Base-by-base conservation (phyloP, 1,139 yeast species). In the Blastobotrys capitulatus region DNA sequence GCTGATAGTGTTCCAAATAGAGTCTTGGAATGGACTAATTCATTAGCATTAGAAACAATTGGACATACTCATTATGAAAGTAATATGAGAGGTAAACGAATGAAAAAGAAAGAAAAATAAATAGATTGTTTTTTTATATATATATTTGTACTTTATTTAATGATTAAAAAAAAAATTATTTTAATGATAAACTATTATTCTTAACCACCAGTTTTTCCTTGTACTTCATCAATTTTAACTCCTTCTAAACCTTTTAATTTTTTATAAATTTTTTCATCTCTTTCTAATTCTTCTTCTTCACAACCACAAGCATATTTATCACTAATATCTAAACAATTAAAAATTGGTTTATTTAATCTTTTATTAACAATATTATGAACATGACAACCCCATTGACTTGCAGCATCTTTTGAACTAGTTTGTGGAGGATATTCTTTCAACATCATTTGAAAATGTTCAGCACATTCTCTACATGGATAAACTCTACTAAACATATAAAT, bases 261-360 rank as follows among this genome's bases (percentile, higher is more conserved):
- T 18, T 34, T 35, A 13, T 39, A 26, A 6, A 19, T 16, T 12
- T 27, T 39, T 19, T 61, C 59, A 3, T 47, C 52, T 25, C 60
- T 69, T 36, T 54, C 69, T 44, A 65, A 79, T 13, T 61, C 69
- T 48, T 73, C 80, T 53, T 80, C 86, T 2, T 94, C 96, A 69
- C 98, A 92, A 0, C 98, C 98, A 72, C 98, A 92, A 60, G 89
- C 95, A 67, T 92, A 92, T 66, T 87, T 94, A 60, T 87, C 96
- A 53, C 87, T 73, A 49, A 92, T 83, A 10, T 78, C 81, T 2
- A 86, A 75, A 65, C 98, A 92, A 65, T 92, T 97, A 65, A 88
- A 92, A 18, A 74, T 73, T 0, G 77, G 79, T 60, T 92, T 89
- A 5, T 73, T 73, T 47, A 92, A 75, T 46, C 85, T 71, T 52